Base-by-base conservation (phyloP, 306 rosid species). In the Styphnolobium japonicum region DNA sequence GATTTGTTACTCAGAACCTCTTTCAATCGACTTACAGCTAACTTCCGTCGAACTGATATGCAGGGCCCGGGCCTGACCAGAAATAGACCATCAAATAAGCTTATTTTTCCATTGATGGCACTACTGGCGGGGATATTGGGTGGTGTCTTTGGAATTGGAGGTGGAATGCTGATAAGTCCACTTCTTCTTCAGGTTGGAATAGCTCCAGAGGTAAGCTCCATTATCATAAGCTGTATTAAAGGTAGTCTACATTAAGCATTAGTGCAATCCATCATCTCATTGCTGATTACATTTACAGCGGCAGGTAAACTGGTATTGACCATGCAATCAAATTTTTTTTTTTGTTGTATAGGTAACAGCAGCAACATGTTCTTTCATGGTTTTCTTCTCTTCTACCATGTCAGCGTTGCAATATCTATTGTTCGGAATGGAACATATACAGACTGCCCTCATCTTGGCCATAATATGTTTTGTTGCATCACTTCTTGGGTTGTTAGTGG, bases 291-390 rank as follows among this genome's bases (percentile, higher is more conserved):
- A n/a, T n/a, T n/a, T n/a, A n/a, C n/a, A 49, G 67, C 10, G 3
- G 42, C 0, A 8, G n/a, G 18, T 21, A 49, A 66, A 43, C 18
- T 43, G 0, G 42, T 43, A 56, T 19, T 14, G 14, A 58, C 67
- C 21, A 37, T 49, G 7, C 18, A 25, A 23, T 11, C 12, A 22
- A 45, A 14, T 14, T 14, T 29, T 37, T 39, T 52, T 70, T 37
- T 39, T 52, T 70, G 42, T 31, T 61, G 73, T 56, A 40, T 78
- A 90, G 97, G 81, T 88, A 69, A 89, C 98, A 12, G 93, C 97
- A 25, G 97, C 97, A 72, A 94, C 97, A 27, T 90, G 97, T 79
- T 90, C 95, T 16, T 92, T 94, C 97, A 92, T 92, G 97, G 97
- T 90, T 42, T 90, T 94, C 87, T 94, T 94, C 91, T 92, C 97